Base-by-base conservation (phyloP, 1,284 basidiomycete species). In the Malassezia dermatis region DNA sequence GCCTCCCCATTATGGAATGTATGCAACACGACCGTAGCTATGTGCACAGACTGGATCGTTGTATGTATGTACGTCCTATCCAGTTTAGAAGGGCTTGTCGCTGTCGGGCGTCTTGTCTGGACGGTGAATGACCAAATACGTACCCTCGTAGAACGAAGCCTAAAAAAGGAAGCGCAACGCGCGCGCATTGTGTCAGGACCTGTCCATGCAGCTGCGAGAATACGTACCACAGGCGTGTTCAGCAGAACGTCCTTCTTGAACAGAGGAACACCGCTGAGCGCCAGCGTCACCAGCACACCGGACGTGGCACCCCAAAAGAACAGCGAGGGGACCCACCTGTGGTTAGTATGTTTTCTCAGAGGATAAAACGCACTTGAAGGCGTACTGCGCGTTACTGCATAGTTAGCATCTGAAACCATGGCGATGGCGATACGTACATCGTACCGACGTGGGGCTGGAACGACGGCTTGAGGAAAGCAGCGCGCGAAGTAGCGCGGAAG, bases 91-190 rank as follows among this genome's bases (percentile, higher is more conserved):
- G 19, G 55, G 55, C 51, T 57, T 57, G 45, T 57, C 55, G 23
- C 27, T 47, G 45, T 52, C 49, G 11, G 55, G 55, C 15, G 47
- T 52, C 31, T 52, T 47, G 55, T 57, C 54, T 56, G 37, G 17
- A 15, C 17, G 10, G 46, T 51, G 1, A 56, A 42, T 21, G 19
- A 8, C 19, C 13, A 41, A 41, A 15, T 8, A 56, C 54, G n/a
- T 47, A 56, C 54, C 55, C 47, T 57, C 50, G 51, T 48, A 57
- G 50, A 48, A 57, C 11, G 27, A 51, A 35, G 55, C 55, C 52
- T 53, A 28, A 35, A 34, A 37, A 12, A 45, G 8, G 6, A 31
- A 15, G 2, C 27, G 21, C n/a, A 13, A 4, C 44, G 44, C 27
- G 27, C 6, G 32, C 32, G 32, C 32, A 13, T 8, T 12, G 31